Conservation (phyloP, 495 filamentous ascomycete genomes). For the Staphylotrichum tortipilum region DNA sequence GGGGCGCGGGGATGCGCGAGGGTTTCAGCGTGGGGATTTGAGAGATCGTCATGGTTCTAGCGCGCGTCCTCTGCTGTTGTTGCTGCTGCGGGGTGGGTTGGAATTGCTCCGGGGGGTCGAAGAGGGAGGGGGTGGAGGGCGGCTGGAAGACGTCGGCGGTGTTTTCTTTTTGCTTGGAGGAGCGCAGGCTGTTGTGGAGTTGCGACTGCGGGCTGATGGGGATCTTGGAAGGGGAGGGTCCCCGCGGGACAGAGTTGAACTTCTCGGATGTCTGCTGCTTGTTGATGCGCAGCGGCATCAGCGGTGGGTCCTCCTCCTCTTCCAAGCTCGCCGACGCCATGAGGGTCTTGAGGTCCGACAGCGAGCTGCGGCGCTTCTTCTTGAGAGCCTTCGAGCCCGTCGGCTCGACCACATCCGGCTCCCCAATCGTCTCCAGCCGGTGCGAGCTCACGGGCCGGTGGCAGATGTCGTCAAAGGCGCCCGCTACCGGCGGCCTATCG, state of each 20-base stretch:
- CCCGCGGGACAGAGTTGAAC: constrained; percentile 35
- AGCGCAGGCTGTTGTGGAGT: constrained; percentile 19
- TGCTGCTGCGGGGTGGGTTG: constrained; percentile 8
- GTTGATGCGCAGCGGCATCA: constrained; percentile 41
- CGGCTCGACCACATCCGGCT: constrained; percentile 35
- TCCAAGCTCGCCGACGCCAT: constrained; percentile 42
- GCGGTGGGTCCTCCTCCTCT: constrained; percentile 7
- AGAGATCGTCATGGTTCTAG: constrained; percentile 37
- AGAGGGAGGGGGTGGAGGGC: too few relatives aligned
- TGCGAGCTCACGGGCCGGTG: constrained; percentile 41
- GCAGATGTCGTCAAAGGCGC: constrained; percentile 48
- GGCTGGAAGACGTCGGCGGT: constrained; percentile 22
- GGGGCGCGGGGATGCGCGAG: constrained; percentile 18
- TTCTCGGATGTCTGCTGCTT: constrained; percentile 54
- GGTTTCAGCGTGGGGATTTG: constrained; percentile 38
- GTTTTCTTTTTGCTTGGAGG: constrained; percentile 38
- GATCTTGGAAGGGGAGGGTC: constrained; percentile 35
- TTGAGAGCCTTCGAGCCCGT: constrained; percentile 38
- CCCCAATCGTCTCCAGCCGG: constrained; percentile 41
- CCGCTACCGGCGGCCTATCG: constrained; percentile 54
- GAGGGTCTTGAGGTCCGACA: constrained; percentile 72
- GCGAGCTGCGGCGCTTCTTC: constrained; percentile 82
- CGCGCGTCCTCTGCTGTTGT: constrained; percentile 25
- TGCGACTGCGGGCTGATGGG: constrained; percentile 33
- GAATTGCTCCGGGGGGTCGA: constrained; percentile 3